Conservation (phyloP, 441 rosid genomes). For the Bocquillonia castaneifolia region DNA sequence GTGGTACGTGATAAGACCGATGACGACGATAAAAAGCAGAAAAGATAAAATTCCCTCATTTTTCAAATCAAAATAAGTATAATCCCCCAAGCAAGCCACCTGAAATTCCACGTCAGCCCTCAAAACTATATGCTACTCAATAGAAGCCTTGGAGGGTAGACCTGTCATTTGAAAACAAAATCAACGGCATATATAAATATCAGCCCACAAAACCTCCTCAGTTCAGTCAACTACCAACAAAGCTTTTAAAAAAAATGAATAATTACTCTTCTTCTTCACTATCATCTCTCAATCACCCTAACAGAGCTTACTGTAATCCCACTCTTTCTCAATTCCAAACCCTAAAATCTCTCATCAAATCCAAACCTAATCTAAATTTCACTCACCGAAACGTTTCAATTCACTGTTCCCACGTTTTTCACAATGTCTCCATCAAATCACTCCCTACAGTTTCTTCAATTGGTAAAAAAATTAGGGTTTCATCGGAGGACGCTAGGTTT, state of each 20-base stretch:
- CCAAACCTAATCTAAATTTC: too few relatives aligned
- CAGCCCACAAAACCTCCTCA: not conserved
- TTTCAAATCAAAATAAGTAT: not conserved
- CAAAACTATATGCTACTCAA: not conserved
- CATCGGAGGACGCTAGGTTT: slow-evolving; percentile 42
- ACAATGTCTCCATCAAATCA: too few relatives aligned
- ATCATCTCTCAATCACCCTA: slow-evolving; percentile 20
- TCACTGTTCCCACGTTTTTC: too few relatives aligned
- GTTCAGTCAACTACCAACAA: not conserved
- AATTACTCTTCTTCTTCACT: slow-evolving; percentile 13
- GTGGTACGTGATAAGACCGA: not conserved
- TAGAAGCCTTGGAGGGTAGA: not conserved
- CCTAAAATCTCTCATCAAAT: slow-evolving; percentile 5
- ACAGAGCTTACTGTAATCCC: not conserved
- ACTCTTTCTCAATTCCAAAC: slow-evolving; percentile 3
- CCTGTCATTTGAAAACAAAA: not conserved
- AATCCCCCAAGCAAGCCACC: not conserved
- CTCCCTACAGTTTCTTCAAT: slow-evolving; percentile 16
- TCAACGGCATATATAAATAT: not conserved
- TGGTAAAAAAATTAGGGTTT: slow-evolving; percentile 33
- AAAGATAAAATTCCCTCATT: not conserved
- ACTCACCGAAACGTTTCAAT: too few relatives aligned
- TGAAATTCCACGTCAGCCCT: not conserved
- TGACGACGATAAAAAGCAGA: too few relatives aligned
- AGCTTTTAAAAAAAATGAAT: slow-evolving; percentile 33